Evolutionary conservation across 192 early-diverging fungal species (phyloP).

Genomic region (Coemansia aciculifera): DNA sequence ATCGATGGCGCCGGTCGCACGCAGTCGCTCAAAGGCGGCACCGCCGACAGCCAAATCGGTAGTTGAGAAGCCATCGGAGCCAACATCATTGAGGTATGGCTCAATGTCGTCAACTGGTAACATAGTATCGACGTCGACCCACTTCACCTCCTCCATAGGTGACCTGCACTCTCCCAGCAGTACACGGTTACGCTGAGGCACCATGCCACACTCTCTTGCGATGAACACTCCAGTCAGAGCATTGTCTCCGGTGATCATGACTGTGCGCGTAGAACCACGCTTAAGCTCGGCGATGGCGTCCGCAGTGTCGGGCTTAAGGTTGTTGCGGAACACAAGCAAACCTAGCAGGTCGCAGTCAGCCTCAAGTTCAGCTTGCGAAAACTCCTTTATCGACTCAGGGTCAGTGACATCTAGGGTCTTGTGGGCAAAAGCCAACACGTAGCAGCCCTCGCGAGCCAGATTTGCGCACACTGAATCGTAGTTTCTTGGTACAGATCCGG

Average conservation of each 20-base stretch:
- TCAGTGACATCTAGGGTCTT: constrained; percentile 52
- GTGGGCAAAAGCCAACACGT: constrained; percentile 71
- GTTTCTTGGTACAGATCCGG: constrained; percentile 57
- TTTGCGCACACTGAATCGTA: constrained; percentile 57
- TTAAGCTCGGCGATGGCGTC: constrained; percentile 69
- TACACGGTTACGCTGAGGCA: constrained; percentile 28
- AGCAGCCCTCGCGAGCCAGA: constrained; percentile 69
- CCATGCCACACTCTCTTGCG: constrained; percentile 63
- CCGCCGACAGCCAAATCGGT: constrained; percentile 71
- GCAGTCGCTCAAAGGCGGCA: constrained; percentile 61
- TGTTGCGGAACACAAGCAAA: constrained; percentile 78
- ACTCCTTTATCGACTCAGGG: constrained; percentile 38
- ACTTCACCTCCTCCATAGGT: constrained; percentile 43
- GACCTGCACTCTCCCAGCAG: constrained; percentile 56
- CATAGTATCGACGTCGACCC: constrained; percentile 63
- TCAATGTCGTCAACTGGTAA: background rate
- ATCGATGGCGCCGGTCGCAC: constrained; percentile 47
- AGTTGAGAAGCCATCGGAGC: constrained; percentile 16
- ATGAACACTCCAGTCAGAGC: constrained; percentile 73
- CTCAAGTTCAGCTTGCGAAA: constrained; percentile 64
- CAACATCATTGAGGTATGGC: background rate
- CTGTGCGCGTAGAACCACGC: constrained; percentile 66
- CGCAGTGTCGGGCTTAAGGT: constrained; percentile 70
- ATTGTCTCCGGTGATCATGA: constrained; percentile 86
- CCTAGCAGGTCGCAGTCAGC: constrained; percentile 59